phyloP scores from a whole-genome alignment of 805 yeast species.

The Huiozyma naganishii region DNA sequence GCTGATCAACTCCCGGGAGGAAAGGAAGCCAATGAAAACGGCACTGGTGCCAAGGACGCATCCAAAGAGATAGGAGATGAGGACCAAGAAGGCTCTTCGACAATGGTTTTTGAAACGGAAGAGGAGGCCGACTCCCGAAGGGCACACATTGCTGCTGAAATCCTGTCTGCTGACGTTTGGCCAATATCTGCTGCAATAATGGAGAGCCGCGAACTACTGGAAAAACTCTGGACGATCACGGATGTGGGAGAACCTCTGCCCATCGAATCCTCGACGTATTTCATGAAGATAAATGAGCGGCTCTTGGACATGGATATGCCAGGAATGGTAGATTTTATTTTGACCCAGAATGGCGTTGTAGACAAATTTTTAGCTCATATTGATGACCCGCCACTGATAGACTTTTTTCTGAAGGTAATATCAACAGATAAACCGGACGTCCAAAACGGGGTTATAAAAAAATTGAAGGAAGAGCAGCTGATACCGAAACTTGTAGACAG shows the following conservation, averaged over 20 bases:
- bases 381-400: constrained; percentile 91
- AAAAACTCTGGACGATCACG: constrained; percentile 68
- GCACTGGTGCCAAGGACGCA: constrained; percentile 1
- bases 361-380: constrained; percentile 75
- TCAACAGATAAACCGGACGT: constrained; percentile 87
- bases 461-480: constrained; percentile 59
- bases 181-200: constrained; percentile 81
- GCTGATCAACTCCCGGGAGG: constrained; percentile 8
- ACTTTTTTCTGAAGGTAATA: constrained; percentile 75
- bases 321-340: constrained; percentile 60
- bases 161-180: constrained; percentile 88
- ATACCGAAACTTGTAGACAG: constrained; percentile 63
- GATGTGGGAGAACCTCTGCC: constrained; percentile 59
- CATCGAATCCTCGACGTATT: constrained; percentile 71
- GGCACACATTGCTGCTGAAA: constrained; percentile 76
- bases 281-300: constrained; percentile 86
- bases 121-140: constrained; percentile 31
- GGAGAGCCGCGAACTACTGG: constrained; percentile 56
- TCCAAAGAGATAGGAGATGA: constrained; percentile 16
- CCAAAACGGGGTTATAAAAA: constrained; percentile 78
- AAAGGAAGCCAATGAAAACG: constrained; percentile 1
- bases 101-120: constrained; percentile 27
- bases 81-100: constrained; percentile 25
- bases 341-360: constrained; percentile 59
- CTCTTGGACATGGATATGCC: constrained; percentile 80